Conservation (phyloP, 352 stramenopile genomes). For the Pythium dissimile region DNA sequence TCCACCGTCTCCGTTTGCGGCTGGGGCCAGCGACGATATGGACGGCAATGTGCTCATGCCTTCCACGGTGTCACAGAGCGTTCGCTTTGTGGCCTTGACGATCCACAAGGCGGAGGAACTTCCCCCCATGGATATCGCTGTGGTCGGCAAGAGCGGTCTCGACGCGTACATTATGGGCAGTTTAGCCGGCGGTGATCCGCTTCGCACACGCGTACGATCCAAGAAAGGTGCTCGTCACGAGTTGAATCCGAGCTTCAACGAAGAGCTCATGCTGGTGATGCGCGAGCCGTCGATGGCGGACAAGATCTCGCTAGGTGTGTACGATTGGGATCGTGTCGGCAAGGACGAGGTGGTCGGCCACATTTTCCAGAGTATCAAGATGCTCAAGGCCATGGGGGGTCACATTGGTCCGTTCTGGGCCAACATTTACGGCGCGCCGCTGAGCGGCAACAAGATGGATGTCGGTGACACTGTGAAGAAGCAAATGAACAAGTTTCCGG, state of each 20-base stretch:
- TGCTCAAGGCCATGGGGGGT: conserved; percentile 59
- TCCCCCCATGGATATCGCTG: conserved; percentile 65
- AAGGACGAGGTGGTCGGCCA: conserved; percentile 72
- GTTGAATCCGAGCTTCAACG: conserved; percentile 68
- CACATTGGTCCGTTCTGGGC: conserved; percentile 63
- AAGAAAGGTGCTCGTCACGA: conserved; percentile 73
- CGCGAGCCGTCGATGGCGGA: conserved; percentile 77
- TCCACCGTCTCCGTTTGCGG: conserved; percentile 58
- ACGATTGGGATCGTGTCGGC: conserved; percentile 78
- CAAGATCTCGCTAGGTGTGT: conserved; percentile 65
- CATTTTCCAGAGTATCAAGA: conserved; percentile 67
- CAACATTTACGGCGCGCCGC: conserved; percentile 75
- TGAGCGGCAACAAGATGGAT: conserved; percentile 52
- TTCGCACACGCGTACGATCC: conserved; percentile 71
- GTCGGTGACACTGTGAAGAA: conserved; percentile 55
- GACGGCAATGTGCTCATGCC: conserved; percentile 81
- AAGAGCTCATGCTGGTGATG: conserved; percentile 77
- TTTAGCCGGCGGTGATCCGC: conserved; percentile 48
- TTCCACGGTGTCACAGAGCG: conserved; percentile 59
- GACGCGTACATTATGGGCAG: conserved; percentile 71
- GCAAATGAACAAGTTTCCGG: conserved; percentile 85
- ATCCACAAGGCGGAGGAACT: conserved; percentile 74
- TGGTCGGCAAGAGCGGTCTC: conserved; percentile 57
- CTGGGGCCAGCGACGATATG: conserved; percentile 28
- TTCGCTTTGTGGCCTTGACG: conserved; percentile 67